phyloP scores from a whole-genome alignment of 352 stramenopile species.

The Achlya hypogyna region DNA sequence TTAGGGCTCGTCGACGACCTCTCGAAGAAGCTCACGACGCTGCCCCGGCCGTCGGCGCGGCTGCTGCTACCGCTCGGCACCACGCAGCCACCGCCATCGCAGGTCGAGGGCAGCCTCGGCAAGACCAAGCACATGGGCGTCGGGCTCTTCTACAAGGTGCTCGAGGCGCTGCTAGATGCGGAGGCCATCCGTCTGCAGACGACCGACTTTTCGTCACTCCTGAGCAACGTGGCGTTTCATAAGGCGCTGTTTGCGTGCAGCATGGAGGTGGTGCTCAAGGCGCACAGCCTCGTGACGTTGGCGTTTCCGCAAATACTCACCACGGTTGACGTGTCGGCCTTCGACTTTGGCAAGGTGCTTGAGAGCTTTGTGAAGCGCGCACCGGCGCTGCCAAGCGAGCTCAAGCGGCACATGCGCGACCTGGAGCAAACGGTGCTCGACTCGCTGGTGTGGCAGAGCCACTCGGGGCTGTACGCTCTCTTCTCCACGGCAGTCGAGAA shows the following conservation, averaged over 20 bases:
- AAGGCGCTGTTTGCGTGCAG: conserved; percentile 74
- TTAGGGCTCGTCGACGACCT: neutral
- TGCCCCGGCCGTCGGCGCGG: neutral
- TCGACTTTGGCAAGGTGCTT: conserved; percentile 81
- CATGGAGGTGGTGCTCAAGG: conserved; percentile 74
- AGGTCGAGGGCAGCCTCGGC: conserved; percentile 54
- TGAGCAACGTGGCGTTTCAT: conserved; percentile 75
- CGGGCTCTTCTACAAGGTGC: conserved; percentile 72
- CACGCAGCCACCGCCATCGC: neutral
- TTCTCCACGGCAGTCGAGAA: conserved; percentile 20
- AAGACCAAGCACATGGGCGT: conserved; percentile 56
- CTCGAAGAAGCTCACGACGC: neutral
- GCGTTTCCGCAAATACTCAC: conserved; percentile 76
- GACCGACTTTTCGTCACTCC: conserved; percentile 64
- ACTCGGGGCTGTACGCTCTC: conserved; percentile 63
- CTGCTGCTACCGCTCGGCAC: neutral
- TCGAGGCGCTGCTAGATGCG: conserved; percentile 61
- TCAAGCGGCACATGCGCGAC: conserved; percentile 82
- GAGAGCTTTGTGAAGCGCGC: conserved; percentile 83
- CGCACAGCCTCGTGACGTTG: conserved; percentile 76
- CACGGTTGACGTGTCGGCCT: conserved; percentile 63
- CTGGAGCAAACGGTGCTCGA: conserved; percentile 79
- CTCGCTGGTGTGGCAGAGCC: conserved; percentile 54
- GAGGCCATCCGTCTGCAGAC: conserved; percentile 58
- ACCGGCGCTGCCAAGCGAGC: conserved; percentile 48